Conservation (phyloP, 805 yeast genomes). For the Candida sonorensis region DNA sequence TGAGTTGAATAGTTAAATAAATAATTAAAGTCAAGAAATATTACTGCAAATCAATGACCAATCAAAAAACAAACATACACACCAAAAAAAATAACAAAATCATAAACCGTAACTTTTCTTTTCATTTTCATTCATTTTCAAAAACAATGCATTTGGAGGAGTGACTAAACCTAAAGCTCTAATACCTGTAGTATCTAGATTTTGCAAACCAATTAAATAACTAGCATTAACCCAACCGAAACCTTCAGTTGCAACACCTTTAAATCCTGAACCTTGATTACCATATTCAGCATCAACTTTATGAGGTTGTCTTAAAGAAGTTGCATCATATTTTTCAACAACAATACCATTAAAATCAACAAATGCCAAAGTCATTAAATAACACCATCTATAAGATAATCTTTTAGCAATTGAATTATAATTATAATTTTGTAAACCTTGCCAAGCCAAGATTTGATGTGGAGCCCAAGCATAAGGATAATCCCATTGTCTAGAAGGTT, state of each 20-base stretch:
- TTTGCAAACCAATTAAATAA: slow-evolving; percentile 64
- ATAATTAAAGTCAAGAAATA: no score
- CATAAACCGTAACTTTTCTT: slow-evolving; percentile 27
- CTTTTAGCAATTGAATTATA: slow-evolving; percentile 58
- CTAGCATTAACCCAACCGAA: slow-evolving; percentile 98
- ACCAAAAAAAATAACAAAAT: neutral
- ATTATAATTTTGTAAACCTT: slow-evolving; percentile 71
- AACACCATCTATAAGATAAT: slow-evolving; percentile 82
- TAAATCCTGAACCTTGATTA: slow-evolving; percentile 88
- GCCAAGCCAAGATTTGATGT: slow-evolving; percentile 93
- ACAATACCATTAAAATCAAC: slow-evolving; percentile 92
- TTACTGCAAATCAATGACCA: neutral
- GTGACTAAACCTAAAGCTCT: slow-evolving; percentile 77
- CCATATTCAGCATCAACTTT: slow-evolving; percentile 95
- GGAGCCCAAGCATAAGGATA: slow-evolving; percentile 99
- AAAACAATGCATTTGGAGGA: slow-evolving; percentile 60
- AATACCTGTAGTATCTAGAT: slow-evolving; percentile 56
- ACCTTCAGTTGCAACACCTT: slow-evolving; percentile 92
- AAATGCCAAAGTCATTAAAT: slow-evolving; percentile 80
- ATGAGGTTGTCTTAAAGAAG: slow-evolving; percentile 77
- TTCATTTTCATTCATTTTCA: slow-evolving; percentile 37
- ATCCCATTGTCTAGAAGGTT: slow-evolving; percentile 97
- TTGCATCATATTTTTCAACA: slow-evolving; percentile 91
- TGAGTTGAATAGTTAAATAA: no score
- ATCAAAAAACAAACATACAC: neutral